Evolutionary conservation across 1,284 basidiomycete species (phyloP), one percentile per base, ranked within the genome.

Genomic region (Trametes hirsuta): DNA sequence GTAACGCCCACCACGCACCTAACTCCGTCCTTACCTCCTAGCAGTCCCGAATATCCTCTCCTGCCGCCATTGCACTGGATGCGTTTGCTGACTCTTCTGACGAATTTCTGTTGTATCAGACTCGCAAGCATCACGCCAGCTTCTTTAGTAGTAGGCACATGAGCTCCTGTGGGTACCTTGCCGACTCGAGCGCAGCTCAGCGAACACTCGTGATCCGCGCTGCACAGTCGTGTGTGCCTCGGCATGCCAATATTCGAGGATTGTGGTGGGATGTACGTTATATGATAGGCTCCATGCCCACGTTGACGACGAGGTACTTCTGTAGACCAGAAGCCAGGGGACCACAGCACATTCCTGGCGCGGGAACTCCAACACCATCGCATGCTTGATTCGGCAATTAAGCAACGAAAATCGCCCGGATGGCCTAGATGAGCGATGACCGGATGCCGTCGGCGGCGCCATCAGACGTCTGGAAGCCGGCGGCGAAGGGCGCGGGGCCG

Each of bases 381-480:
- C 22, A 15, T 48, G 14, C 53, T 45, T 44, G 9, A 62, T 62
- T 56, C 50, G 61, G 61, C 40, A 18, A 49, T 41, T 47, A 30
- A 10, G 42, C 40, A 41, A 46, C 46, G 47, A 62, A 58, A 39
- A 22, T 24, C 24, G 39, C 14, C 22, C 6, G 39, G 39, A 48
- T 36, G 46, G 53, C 53, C 45, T 52, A 11, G 53, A 62, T 62
- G 53, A 53, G 53, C 49, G 53, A 62, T 58, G 30, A 30, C 30
- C 56, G 49, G 37, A 45, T 47, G 52, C 24, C 45, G 48, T 47
- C 41, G 24, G 53, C 36, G 35, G n/a, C 18, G 35, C 51, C 48
- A 42, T 55, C 36, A n/a, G 52, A 30, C 30, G 30, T 55, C 47
- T 54, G 52, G 52, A 50, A 40, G 47, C 58, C 58, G 53, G 58